phyloP scores from a whole-genome alignment of 2,329 filamentous ascomycete genomes.

The Apiospora hydei region DNA sequence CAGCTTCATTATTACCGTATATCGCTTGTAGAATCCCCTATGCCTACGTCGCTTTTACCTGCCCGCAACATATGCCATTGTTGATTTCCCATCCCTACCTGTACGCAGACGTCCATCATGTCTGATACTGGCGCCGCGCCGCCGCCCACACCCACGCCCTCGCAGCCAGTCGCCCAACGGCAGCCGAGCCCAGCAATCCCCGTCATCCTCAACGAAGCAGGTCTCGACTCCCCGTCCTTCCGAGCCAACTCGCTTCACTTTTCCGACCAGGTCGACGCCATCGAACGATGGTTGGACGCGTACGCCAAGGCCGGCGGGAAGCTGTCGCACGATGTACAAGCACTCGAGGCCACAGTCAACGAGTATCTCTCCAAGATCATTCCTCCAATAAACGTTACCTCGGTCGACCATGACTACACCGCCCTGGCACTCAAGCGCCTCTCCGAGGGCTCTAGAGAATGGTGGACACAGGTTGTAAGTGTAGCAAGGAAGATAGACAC shows the following conservation, averaged over 20 bases:
- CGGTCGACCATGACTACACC: constrained; percentile 95
- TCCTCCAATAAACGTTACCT: constrained; percentile 77
- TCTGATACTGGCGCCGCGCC: constrained; percentile 34
- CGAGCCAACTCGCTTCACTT: constrained; percentile 88
- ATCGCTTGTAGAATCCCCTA: neutral
- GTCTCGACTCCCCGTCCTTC: constrained; percentile 95
- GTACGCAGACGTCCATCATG: constrained; percentile 30
- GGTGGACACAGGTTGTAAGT: constrained; percentile 79
- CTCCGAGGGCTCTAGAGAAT: constrained; percentile 85
- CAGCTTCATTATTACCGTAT: neutral
- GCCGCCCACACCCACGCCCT: constrained; percentile 34
- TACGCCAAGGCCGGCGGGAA: constrained; percentile 62
- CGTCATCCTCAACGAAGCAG: constrained; percentile 90
- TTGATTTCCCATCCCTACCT: neutral
- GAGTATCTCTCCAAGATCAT: constrained; percentile 77
- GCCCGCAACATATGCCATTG: neutral
- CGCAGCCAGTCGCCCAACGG: constrained; percentile 31
- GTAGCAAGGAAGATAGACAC: constrained; percentile 80
- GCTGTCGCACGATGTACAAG: constrained; percentile 68
- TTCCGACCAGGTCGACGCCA: constrained; percentile 85
- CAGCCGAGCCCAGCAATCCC: constrained; percentile 61
- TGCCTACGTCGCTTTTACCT: neutral
- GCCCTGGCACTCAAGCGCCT: constrained; percentile 84
- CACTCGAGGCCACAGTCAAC: constrained; percentile 82
- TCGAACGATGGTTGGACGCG: constrained; percentile 88